phyloP scores from a whole-genome alignment of 345 rosid genomes.

The Lepidium didymum region DNA sequence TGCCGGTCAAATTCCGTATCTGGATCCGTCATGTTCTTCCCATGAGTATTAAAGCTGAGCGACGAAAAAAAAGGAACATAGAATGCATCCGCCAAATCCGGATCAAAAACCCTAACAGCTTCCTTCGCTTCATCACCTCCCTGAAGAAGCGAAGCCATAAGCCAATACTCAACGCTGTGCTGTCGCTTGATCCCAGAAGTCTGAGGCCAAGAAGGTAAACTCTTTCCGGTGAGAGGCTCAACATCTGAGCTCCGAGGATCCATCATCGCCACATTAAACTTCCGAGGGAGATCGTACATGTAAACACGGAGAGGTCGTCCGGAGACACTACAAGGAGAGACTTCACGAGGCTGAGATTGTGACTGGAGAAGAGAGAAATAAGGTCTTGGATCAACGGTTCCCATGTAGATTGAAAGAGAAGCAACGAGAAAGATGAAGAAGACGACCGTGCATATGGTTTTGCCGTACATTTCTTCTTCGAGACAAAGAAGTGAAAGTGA shows the following conservation, averaged over 20 bases:
- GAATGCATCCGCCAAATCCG: constrained; percentile 77
- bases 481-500: background rate
- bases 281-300: constrained; percentile 92
- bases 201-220: constrained; percentile 65
- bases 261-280: constrained; percentile 79
- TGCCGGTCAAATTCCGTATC: constrained; percentile 75
- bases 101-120: constrained; percentile 91
- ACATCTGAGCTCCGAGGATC: constrained; percentile 36
- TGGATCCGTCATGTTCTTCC: constrained; percentile 93
- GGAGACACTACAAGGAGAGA: constrained; percentile 12
- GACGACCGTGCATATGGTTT: constrained; percentile 29
- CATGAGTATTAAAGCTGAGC: constrained; percentile 80
- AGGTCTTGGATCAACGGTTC: constrained; percentile 29
- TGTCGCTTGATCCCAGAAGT: constrained; percentile 59
- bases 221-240: constrained; percentile 47
- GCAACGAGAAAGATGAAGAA: constrained; percentile 31
- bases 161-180: constrained; percentile 96
- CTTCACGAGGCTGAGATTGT: constrained; percentile 18
- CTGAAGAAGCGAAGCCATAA: constrained; percentile 78
- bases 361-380: constrained; percentile 55
- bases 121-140: constrained; percentile 43
- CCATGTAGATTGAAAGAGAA: constrained; percentile 31
- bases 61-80: constrained; percentile 94
- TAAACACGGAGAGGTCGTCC: constrained; percentile 51
- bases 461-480: constrained; percentile 30